Conservation (phyloP, 331 rosid genomes). For the Pyracantha coccinea region DNA sequence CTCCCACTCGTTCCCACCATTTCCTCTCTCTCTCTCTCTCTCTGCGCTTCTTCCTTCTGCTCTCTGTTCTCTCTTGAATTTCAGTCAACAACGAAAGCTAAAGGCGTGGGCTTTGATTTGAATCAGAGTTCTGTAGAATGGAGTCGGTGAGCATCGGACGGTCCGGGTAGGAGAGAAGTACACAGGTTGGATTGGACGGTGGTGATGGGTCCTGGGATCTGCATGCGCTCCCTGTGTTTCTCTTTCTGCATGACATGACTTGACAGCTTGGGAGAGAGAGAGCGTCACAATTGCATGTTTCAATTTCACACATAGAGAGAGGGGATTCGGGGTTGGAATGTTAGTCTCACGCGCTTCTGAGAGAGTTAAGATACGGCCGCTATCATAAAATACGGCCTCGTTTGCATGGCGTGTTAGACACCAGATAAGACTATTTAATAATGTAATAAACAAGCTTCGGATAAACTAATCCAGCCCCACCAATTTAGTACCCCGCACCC, state of each 20-base stretch:
- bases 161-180: not conserved
- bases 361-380: not conserved
- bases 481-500: too few species aligned
- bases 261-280: not conserved
- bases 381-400: too few species aligned
- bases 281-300: not conserved
- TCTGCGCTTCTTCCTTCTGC: not conserved
- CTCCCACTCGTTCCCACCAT: constrained; percentile 6
- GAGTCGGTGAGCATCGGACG: not conserved
- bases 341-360: not conserved
- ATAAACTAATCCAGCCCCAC: too few species aligned
- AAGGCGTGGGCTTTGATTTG: not conserved
- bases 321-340: not conserved
- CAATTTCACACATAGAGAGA: not conserved
- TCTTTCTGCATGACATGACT: constrained; percentile 2
- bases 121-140: not conserved
- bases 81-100: not conserved
- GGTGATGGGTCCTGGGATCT: not conserved
- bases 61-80: not conserved
- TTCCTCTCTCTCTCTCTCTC: not conserved
- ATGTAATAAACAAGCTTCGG: too few species aligned
- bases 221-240: not conserved
- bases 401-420: too few species aligned
- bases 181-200: not conserved
- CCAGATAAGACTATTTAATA: too few species aligned